Conservation (phyloP, 108 stramenopile species). For the Schizochytrium sp. region DNA sequence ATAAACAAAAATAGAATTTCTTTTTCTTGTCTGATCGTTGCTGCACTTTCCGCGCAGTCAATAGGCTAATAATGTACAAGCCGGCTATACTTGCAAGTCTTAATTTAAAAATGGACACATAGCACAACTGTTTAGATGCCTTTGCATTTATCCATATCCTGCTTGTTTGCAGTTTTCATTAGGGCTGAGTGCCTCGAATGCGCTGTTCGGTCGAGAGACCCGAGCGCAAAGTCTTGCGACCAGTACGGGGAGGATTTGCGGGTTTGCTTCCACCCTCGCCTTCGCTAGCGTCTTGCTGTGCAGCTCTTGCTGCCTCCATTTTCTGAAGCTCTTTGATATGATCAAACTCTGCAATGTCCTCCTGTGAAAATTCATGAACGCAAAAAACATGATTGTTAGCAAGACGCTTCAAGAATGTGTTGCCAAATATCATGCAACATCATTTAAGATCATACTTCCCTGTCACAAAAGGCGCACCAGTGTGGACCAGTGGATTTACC, state of each 20-base stretch:
- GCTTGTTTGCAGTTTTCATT: not conserved
- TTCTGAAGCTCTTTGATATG: not conserved
- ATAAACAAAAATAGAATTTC: no score
- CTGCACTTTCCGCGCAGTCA: no score
- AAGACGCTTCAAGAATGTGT: not conserved
- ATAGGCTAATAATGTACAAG: no score
- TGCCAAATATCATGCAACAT: not conserved
- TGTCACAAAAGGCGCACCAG: no score
- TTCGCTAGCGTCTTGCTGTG: not conserved
- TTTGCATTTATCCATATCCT: not conserved
- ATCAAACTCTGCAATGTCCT: constrained; percentile 5
- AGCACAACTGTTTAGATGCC: not conserved
- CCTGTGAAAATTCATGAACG: not conserved
- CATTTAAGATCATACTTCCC: no score
- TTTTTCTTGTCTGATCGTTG: no score
- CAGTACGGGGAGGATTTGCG: not conserved
- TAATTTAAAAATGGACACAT: not conserved
- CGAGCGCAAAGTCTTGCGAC: constrained; percentile 14
- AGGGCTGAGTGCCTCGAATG: not conserved
- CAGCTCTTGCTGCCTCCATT: not conserved
- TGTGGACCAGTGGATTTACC: no score
- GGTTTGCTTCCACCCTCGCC: not conserved
- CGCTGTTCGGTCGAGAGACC: constrained; percentile 18
- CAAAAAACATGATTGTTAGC: not conserved
- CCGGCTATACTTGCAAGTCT: no score